A percentile compares a stretch with the other conserved stretches of the same genome.
phyloP scores from a whole-genome alignment of 2,329 filamentous ascomycete species.

The Verticillium nubilum region DNA sequence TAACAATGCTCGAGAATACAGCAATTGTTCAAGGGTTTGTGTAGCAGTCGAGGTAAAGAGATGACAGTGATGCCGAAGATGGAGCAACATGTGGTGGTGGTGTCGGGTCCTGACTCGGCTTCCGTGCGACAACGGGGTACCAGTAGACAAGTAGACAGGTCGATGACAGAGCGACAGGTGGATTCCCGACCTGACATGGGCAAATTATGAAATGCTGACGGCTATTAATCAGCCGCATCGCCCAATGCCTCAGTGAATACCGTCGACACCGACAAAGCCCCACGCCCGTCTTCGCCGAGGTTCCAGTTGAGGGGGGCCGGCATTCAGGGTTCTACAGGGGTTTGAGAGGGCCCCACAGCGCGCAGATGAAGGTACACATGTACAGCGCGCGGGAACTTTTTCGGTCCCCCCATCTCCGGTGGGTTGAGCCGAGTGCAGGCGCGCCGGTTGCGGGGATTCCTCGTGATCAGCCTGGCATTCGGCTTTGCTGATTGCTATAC shows the following conservation, averaged over 20 bases:
- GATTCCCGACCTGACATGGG: neutral
- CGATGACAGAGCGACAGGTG: neutral
- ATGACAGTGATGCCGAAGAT: neutral
- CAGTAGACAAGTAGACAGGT: neutral
- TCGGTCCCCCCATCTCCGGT: neutral
- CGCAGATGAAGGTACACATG: neutral
- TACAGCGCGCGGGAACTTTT: neutral
- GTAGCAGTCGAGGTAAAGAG: neutral
- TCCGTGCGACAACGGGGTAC: neutral
- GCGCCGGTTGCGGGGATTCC: neutral
- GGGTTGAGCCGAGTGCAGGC: neutral
- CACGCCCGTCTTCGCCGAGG: slow-evolving; percentile 1
- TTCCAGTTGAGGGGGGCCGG: neutral
- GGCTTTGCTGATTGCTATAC: no score
- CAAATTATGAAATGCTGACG: neutral
- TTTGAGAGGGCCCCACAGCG: neutral
- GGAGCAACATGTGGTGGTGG: neutral
- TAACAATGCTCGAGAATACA: neutral
- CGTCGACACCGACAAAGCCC: neutral
- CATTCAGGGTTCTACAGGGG: neutral
- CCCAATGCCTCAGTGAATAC: neutral
- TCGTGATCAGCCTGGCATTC: neutral
- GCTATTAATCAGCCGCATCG: slow-evolving; percentile 1
- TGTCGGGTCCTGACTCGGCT: neutral
- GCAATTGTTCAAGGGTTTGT: neutral